Percentiles rank a stretch among this genome's conserved stretches.
These are phyloP conservation scores for Pholiota molesta DNA, from an alignment of 768 basidiomycete genomes.

Conservation along the genomic window DNA sequence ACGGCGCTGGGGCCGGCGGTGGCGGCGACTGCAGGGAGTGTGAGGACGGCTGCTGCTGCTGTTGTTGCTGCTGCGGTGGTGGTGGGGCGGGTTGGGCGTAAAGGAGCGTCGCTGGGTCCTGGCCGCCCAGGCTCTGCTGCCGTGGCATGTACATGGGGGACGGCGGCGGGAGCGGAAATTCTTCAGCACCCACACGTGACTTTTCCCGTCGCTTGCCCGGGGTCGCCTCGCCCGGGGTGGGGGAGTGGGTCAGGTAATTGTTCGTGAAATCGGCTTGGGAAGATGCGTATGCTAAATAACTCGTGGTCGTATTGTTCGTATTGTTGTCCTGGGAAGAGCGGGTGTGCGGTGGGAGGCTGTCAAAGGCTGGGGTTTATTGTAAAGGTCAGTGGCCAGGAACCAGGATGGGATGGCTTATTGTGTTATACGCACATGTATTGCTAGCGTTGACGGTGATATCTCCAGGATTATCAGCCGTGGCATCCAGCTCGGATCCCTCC, in stretches of 20 bases:
- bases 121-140: conserved; percentile 25
- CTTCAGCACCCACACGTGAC: conserved; percentile 47
- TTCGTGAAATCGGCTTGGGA: conserved; percentile 21
- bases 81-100: conserved; percentile 15
- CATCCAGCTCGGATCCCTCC: conserved; percentile 43
- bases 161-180: conserved; percentile 54
- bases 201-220: conserved; percentile 28
- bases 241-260: conserved; percentile 23
- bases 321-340: conserved; percentile 17
- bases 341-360: conserved; percentile 18
- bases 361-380: conserved; percentile 27
- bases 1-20: conserved; percentile 17
- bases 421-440: conserved; percentile 23
- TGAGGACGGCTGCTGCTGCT: conserved; percentile 3
- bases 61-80: conserved; percentile 6
- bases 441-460: conserved; percentile 31
- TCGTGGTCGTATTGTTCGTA: conserved; percentile 15
- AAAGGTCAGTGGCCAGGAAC: conserved; percentile 12
- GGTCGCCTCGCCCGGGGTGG: conserved; percentile 16
- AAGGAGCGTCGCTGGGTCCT: conserved; percentile 12
- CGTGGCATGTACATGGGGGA: conserved; percentile 27
- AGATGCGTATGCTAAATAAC: conserved; percentile 17
- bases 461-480: conserved; percentile 36
- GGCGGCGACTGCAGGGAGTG: conserved; percentile 11
- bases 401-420: not conserved